Conservation (phyloP, 2,329 filamentous ascomycete genomes). For the Ophiostoma pallidulum region DNA sequence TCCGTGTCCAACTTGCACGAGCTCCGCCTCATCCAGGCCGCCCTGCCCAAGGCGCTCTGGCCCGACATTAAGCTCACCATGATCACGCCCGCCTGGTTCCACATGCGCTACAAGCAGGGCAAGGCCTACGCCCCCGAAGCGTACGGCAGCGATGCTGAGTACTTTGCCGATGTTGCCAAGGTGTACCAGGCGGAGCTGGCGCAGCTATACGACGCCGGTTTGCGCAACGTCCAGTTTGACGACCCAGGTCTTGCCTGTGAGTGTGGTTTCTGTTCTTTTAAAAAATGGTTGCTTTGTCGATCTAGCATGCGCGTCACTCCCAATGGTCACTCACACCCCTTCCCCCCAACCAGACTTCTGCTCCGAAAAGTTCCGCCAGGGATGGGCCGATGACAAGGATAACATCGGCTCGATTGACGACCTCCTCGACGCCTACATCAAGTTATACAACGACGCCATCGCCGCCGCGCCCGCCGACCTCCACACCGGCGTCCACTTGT, state of each 20-base stretch:
- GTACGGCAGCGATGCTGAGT: slow-evolving; percentile 38
- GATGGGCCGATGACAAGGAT: slow-evolving; percentile 50
- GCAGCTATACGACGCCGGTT: slow-evolving; percentile 40
- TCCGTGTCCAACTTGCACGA: slow-evolving; percentile 36
- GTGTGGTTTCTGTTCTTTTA: slow-evolving; percentile 10
- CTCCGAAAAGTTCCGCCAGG: slow-evolving; percentile 55
- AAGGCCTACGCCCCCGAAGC: slow-evolving; percentile 38
- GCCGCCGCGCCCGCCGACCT: slow-evolving; percentile 52
- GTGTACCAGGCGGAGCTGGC: slow-evolving; percentile 40
- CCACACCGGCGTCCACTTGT: slow-evolving; percentile 63
- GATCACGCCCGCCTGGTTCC: slow-evolving; percentile 56
- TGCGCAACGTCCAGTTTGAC: slow-evolving; percentile 47
- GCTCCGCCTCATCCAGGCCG: slow-evolving; percentile 48
- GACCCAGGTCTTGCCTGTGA: slow-evolving; percentile 47
- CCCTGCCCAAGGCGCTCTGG: slow-evolving; percentile 38
- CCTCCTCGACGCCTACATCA: slow-evolving; percentile 60
- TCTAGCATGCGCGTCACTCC: too few species aligned
- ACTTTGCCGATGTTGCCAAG: slow-evolving; percentile 41
- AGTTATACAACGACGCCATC: slow-evolving; percentile 64
- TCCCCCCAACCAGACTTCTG: slow-evolving; percentile 64
- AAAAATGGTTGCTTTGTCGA: neutral
- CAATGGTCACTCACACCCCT: too few species aligned
- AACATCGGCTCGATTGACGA: slow-evolving; percentile 52
- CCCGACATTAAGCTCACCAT: slow-evolving; percentile 51
- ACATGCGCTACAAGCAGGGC: slow-evolving; percentile 40